Base-by-base conservation (phyloP, 306 rosid genomes). In the Vigna hirtella region DNA sequence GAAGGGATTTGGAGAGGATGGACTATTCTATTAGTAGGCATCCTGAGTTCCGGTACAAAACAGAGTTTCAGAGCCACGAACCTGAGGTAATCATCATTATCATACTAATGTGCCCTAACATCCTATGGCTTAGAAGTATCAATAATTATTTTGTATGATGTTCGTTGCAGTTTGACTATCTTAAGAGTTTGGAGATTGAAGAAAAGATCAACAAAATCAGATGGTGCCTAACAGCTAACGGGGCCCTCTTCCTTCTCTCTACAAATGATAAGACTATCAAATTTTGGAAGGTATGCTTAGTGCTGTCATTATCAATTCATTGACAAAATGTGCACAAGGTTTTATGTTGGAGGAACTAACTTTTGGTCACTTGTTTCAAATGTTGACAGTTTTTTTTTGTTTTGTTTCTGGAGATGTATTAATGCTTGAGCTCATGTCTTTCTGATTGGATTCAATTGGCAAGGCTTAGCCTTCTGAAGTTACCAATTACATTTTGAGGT, bases 61-160 rank as follows among this genome's bases (percentile, higher is more conserved):
- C 99, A 42, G 99, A 96, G 92, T 96, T 96, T 85, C 99, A 96
- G 90, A 96, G 99, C 83, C 99, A 96, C 40, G 99, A 96, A 81
- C 99, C 99, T 14, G 99, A 96, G 98, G 99, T 84, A 66, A 42
- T 38, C 28, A 52, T 72, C 42, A 17, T 77, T 77, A 8, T 1
- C 48, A 9, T 1, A 3, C 32, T 49, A 51, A 65, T 76, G 64
- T 62, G 45, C 53, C 13, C 58, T 62, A 51, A 50, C 30, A 73
- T 72, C 28, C 28, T 51, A 15, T 53, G 73, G 66, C 53, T 72
- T 73, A 68, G 67, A 70, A 73, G 63, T 48, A 68, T 69, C 52
- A 51, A 32, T 36, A 66, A 65, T 78, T 66, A 24, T 85, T 45
- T 36, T 55, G 36, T 47, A 49, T 57, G 51, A 36, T 58, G 58